Conservation (phyloP, 352 stramenopile genomes). For the Phytopythium ostracodes region DNA sequence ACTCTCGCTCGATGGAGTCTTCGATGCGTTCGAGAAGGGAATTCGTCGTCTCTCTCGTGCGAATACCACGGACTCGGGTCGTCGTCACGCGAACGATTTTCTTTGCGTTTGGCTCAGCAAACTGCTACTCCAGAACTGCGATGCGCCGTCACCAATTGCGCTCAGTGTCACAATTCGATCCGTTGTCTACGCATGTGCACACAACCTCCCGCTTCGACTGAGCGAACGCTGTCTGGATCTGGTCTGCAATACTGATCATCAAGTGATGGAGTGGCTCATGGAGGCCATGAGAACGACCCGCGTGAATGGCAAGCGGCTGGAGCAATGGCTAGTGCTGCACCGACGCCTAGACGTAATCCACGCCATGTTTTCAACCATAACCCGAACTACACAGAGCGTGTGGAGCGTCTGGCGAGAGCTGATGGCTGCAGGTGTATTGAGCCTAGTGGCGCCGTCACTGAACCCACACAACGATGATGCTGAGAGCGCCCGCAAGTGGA, state of each 20-base stretch:
- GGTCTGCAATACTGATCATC: not conserved
- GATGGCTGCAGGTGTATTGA: not conserved
- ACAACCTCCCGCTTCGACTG: constrained; percentile 18
- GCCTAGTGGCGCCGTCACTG: not conserved
- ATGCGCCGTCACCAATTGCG: not conserved
- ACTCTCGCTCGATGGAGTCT: not conserved
- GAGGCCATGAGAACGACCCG: constrained; percentile 9
- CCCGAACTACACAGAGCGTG: not conserved
- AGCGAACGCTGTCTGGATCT: constrained; percentile 10
- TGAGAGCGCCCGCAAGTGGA: not conserved
- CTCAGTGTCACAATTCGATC: constrained; percentile 4
- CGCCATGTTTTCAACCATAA: constrained; percentile 4
- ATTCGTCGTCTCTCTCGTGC: not conserved
- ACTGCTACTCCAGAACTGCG: not conserved
- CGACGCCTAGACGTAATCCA: constrained; percentile 19
- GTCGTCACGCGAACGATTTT: not conserved
- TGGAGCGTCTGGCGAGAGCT: constrained; percentile 2
- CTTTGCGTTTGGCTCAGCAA: not conserved
- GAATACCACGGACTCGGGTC: not conserved
- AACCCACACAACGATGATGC: not conserved
- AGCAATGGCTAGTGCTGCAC: constrained; percentile 25
- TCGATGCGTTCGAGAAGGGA: not conserved
- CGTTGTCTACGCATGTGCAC: constrained; percentile 23
- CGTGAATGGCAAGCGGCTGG: constrained; percentile 22
- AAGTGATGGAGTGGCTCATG: constrained; percentile 7